These are phyloP conservation scores for Colletotrichum sojae DNA, from an alignment of 2,329 filamentous ascomycete species.

Conservation along the genomic window DNA sequence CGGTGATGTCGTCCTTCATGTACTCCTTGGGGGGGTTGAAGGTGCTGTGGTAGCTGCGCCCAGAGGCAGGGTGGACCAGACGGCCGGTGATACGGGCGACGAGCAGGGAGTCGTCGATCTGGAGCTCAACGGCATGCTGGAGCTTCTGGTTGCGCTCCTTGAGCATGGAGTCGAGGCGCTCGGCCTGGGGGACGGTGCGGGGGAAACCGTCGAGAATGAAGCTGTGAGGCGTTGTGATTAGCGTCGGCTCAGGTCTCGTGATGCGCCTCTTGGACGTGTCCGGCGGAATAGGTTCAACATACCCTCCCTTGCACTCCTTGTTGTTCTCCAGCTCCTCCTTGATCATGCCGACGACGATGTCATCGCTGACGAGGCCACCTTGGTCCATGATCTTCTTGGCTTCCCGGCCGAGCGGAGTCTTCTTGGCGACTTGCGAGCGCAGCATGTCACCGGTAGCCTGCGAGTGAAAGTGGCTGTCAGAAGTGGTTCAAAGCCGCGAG, in stretches of 20 bases:
- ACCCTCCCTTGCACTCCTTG: slow-evolving; percentile 97
- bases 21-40: slow-evolving; percentile 96
- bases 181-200: slow-evolving; percentile 93
- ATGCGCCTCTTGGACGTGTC: slow-evolving; percentile 9
- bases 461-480: slow-evolving; percentile 42
- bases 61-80: slow-evolving; percentile 94
- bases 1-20: slow-evolving; percentile 97
- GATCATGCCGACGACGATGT: slow-evolving; percentile 99
- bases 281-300: slow-evolving; percentile 50
- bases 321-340: slow-evolving; percentile 96
- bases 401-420: slow-evolving; percentile 93
- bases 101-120: slow-evolving; percentile 95
- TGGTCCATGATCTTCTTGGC: slow-evolving; percentile 99
- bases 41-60: slow-evolving; percentile 96
- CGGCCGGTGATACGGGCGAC: slow-evolving; percentile 97
- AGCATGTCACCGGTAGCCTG: slow-evolving; percentile 99
- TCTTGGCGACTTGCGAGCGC: slow-evolving; percentile 97
- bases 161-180: slow-evolving; percentile 96
- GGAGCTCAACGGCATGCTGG: slow-evolving; percentile 94
- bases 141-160: slow-evolving; percentile 82
- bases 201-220: slow-evolving; percentile 99
- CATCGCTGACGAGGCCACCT: slow-evolving; percentile 96
- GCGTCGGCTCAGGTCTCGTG: slow-evolving; percentile 8
- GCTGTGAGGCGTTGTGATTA: slow-evolving; percentile 61
- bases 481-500: background rate